These are phyloP conservation scores for Achaetomiella virescens DNA, from an alignment of 495 filamentous ascomycete species.

Conservation along the genomic window DNA sequence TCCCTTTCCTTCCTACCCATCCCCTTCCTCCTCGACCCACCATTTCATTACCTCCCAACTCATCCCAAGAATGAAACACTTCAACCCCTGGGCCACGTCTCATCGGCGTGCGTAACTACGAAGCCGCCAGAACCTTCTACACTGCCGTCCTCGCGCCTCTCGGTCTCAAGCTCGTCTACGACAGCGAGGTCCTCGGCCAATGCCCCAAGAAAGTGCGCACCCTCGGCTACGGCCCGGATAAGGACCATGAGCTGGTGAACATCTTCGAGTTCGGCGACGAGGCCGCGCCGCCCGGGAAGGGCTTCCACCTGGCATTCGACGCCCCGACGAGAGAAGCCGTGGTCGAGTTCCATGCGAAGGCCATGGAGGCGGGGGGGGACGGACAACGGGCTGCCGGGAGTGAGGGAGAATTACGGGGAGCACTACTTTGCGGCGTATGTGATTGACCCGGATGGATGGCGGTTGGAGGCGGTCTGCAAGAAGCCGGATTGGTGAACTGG, in stretches of 20 bases:
- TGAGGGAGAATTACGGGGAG: constrained; percentile 30
- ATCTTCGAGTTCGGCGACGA: constrained; percentile 27
- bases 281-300: constrained; percentile 20
- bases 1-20: no score
- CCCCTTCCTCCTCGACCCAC: no score
- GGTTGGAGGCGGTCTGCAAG: constrained; percentile 36
- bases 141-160: constrained; percentile 24
- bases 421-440: constrained; percentile 42
- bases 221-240: constrained; percentile 29
- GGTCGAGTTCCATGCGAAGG: constrained; percentile 33
- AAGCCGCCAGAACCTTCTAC: constrained; percentile 30
- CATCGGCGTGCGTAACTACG: constrained; percentile 28
- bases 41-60: not conserved
- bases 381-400: constrained; percentile 33
- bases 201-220: constrained; percentile 15
- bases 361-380: constrained; percentile 30
- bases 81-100: constrained; percentile 32
- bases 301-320: constrained; percentile 35
- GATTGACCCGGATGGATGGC: constrained; percentile 36
- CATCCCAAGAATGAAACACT: constrained; percentile 1
- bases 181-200: constrained; percentile 22
- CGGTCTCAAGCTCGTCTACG: constrained; percentile 30
- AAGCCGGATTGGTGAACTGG: not conserved
- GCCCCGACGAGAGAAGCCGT: constrained; percentile 29
- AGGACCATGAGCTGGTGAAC: constrained; percentile 27